phyloP scores from a whole-genome alignment of 257 asterid genomes.

The Jaltomata sinuosa region DNA sequence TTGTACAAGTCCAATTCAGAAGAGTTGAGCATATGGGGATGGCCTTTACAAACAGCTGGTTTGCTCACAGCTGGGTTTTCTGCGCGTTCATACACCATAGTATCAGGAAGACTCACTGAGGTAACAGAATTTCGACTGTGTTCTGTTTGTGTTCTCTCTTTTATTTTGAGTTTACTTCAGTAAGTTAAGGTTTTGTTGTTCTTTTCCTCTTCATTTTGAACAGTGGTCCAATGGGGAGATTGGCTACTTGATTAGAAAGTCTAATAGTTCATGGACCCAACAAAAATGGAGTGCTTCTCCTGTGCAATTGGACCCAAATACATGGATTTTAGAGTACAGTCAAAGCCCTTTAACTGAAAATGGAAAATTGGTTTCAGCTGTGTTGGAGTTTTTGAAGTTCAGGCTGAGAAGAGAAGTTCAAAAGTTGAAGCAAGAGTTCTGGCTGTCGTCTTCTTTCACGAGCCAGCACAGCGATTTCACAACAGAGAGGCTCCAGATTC shows the following conservation, averaged over 20 bases:
- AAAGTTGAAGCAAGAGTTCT: constrained; percentile 36
- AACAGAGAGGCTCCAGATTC: constrained; percentile 15
- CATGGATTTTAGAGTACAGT: constrained; percentile 80
- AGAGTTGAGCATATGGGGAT: constrained; percentile 86
- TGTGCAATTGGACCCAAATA: constrained; percentile 65
- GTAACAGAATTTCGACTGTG: constrained; percentile 17
- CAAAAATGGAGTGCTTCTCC: constrained; percentile 62
- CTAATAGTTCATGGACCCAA: constrained; percentile 60
- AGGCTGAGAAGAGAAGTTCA: constrained; percentile 36
- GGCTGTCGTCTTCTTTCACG: constrained; percentile 25
- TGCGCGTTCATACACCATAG: constrained; percentile 41
- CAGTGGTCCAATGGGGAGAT: constrained; percentile 60
- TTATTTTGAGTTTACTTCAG: neutral
- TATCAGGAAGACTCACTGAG: constrained; percentile 72
- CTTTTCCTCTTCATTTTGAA: neutral
- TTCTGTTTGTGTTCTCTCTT: neutral
- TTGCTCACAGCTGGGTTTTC: constrained; percentile 55
- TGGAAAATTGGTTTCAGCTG: constrained; percentile 36
- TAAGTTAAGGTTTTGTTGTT: neutral
- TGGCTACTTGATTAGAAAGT: constrained; percentile 19
- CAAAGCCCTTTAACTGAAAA: constrained; percentile 38
- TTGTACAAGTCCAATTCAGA: constrained; percentile 46
- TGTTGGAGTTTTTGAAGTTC: constrained; percentile 32
- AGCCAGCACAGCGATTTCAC: constrained; percentile 17
- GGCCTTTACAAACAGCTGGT: constrained; percentile 89